Conservation (phyloP, 139 green algal species). For the Closterium sp. region DNA sequence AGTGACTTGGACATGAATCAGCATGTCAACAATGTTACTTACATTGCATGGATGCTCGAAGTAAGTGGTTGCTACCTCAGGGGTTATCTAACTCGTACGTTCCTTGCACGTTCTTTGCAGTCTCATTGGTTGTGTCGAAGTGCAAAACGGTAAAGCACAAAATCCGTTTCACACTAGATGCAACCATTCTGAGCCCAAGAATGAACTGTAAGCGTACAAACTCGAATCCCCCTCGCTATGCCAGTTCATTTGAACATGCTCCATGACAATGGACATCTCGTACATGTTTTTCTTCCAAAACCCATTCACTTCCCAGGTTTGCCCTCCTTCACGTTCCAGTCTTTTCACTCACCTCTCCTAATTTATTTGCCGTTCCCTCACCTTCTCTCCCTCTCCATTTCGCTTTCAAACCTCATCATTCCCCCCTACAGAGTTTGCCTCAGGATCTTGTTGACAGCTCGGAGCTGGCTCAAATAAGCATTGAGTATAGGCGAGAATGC, state of each 20-base stretch:
- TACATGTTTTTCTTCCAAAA: too few relatives aligned
- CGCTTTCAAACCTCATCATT: conserved; percentile 71
- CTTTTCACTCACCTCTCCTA: not conserved
- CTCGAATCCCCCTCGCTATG: not conserved
- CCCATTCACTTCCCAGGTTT: too few relatives aligned
- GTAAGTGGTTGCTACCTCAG: conserved; percentile 11
- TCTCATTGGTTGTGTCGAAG: not conserved
- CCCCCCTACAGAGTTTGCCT: conserved; percentile 58
- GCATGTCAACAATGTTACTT: conserved; percentile 98
- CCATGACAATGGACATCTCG: not conserved
- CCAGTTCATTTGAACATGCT: not conserved
- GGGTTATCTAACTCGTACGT: not conserved
- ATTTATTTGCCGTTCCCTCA: not conserved
- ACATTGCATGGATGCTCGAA: conserved; percentile 90
- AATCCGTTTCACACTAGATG: not conserved
- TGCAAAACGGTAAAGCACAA: not conserved
- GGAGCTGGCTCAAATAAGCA: conserved; percentile 38
- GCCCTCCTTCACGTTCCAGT: not conserved
- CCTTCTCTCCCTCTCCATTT: not conserved
- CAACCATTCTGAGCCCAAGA: not conserved
- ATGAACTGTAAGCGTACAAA: not conserved
- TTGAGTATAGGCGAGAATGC: conserved; percentile 44
- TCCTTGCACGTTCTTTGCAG: not conserved
- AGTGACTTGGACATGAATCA: conserved; percentile 97
- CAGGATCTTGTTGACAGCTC: conserved; percentile 8